Evolutionary conservation across 371 early-diverging fungal genomes (phyloP).

Genomic region (Spiromyces aspiralis): DNA sequence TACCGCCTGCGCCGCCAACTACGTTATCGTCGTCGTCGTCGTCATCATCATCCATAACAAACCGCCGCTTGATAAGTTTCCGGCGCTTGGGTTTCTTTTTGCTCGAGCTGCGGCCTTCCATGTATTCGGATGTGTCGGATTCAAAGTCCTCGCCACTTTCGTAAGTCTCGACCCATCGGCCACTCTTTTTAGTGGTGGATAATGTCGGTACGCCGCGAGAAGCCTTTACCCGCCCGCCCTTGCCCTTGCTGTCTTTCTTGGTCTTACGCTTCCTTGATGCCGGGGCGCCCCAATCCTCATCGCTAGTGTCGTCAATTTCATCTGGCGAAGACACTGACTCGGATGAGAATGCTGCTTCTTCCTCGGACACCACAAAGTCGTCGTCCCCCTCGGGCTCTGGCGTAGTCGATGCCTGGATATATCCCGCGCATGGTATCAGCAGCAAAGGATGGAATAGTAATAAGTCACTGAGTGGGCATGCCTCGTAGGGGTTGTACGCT

Average conservation of each 20-base stretch:
- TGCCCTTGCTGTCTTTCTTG: slow-evolving; percentile 1
- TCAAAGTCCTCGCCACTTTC: not conserved
- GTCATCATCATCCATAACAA: not conserved
- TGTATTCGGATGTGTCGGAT: slow-evolving; percentile 2
- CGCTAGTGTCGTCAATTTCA: slow-evolving; percentile 3
- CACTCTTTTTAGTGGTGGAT: not conserved
- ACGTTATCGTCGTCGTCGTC: not conserved
- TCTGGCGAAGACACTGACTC: not conserved
- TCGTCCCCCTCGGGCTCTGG: slow-evolving; percentile 4
- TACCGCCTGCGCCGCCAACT: not conserved
- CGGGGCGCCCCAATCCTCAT: slow-evolving; percentile 4
- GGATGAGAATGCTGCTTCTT: not conserved
- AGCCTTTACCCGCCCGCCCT: not conserved
- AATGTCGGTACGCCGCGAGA: not conserved
- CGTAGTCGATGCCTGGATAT: too few relatives aligned
- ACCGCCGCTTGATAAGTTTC: not conserved
- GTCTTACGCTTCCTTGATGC: slow-evolving; percentile 1
- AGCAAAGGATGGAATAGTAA: too few relatives aligned
- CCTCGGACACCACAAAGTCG: slow-evolving; percentile 7
- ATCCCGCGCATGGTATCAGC: too few relatives aligned
- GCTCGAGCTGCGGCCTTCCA: not conserved
- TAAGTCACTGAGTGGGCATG: too few relatives aligned
- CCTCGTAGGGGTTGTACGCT: too few relatives aligned
- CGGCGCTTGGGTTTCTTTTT: not conserved
- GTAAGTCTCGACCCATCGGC: not conserved